These are phyloP conservation scores for Trypanosoma grayi DNA, from an alignment of 208 protist genomes.

Conservation along the genomic window DNA sequence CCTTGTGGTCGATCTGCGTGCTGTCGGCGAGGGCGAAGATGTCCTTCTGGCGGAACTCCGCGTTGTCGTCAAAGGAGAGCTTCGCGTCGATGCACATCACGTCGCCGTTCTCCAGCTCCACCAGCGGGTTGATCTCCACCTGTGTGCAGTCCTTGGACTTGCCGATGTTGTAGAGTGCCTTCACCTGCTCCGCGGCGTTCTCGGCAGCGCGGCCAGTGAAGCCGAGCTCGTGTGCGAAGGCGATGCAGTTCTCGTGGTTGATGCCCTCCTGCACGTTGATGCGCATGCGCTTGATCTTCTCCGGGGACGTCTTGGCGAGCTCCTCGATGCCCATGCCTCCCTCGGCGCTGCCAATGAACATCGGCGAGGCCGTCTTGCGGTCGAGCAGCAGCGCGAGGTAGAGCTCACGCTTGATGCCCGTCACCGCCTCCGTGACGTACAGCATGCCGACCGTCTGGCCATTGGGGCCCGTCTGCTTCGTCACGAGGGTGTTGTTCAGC, in stretches of 20 bases:
- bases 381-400: constrained; percentile 99
- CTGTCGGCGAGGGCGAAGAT: constrained; percentile 95
- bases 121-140: constrained; percentile 99
- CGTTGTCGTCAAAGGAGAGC: constrained; percentile 99
- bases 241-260: constrained; percentile 72
- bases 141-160: constrained; percentile 96
- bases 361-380: constrained; percentile 88
- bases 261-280: constrained; percentile 94
- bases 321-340: constrained; percentile 99
- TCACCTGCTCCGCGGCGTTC: constrained; percentile 92
- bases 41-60: constrained; percentile 95
- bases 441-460: constrained; percentile 92
- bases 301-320: constrained; percentile 93
- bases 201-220: constrained; percentile 78
- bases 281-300: constrained; percentile 94
- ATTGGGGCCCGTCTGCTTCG: constrained; percentile 98
- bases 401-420: constrained; percentile 94
- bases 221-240: constrained; percentile 89
- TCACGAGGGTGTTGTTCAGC: constrained; percentile 98
- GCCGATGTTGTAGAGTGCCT: constrained; percentile 97
- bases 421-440: constrained; percentile 88
- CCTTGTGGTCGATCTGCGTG: constrained; percentile 93
- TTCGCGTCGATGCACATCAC: constrained; percentile 99
- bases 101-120: constrained; percentile 93
- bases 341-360: constrained; percentile 93